A percentile compares a stretch with the other conserved stretches of the same genome.
These are phyloP conservation scores for Gaultheria prostrata DNA, from an alignment of 148 eudicot species.

Conservation along the genomic window DNA sequence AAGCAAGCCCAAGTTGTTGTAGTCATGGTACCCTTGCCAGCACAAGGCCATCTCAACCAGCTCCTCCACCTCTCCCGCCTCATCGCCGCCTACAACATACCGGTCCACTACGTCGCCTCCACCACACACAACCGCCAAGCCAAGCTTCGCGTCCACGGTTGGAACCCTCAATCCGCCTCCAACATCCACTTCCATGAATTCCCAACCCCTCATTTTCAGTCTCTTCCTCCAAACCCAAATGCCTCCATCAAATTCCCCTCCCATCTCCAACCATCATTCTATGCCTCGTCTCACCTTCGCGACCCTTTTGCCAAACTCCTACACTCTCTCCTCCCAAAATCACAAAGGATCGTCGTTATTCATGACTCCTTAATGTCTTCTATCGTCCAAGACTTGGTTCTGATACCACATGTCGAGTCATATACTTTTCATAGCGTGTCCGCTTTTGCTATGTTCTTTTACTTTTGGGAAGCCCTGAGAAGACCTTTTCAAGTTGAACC, in stretches of 20 bases:
- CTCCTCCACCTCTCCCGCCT: constrained; percentile 31
- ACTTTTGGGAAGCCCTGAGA: constrained; percentile 19
- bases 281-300: constrained; percentile 8
- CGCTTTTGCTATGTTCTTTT: constrained; percentile 18
- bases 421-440: constrained; percentile 26
- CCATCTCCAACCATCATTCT: constrained; percentile 22
- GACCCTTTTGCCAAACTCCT: constrained; percentile 13
- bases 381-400: constrained; percentile 17
- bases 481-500: constrained; percentile 15
- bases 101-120: constrained; percentile 16
- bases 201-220: constrained; percentile 15
- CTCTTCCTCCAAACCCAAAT: constrained; percentile 18
- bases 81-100: constrained; percentile 19
- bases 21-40: constrained; percentile 20
- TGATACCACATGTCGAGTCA: constrained; percentile 9
- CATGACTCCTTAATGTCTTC: constrained; percentile 21
- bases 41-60: constrained; percentile 31
- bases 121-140: constrained; percentile 16
- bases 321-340: background rate
- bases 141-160: constrained; percentile 22
- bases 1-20: constrained; percentile 22
- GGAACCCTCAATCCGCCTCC: constrained; percentile 8
- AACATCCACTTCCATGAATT: constrained; percentile 22
- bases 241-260: constrained; percentile 11
- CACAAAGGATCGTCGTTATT: constrained; percentile 7